Percentiles rank a stretch among this genome's conserved stretches.
Conservation (phyloP, 345 rosid genomes). For the Citrus inodora region DNA sequence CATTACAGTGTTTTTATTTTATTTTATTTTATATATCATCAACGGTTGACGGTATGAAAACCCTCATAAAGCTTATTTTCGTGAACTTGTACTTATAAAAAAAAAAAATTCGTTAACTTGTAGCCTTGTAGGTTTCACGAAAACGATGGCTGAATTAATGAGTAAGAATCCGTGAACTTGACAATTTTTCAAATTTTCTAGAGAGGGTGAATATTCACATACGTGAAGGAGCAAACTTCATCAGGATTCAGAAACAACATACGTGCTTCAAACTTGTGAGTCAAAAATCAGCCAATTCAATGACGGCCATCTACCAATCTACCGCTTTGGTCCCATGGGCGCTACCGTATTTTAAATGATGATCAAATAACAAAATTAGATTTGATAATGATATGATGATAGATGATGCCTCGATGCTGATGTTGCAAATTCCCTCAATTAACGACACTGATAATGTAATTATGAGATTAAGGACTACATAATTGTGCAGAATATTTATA, state of each 20-base stretch:
- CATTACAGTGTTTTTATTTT: no score
- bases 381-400: background rate
- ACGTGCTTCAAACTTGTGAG: background rate
- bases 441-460: no score
- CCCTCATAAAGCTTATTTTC: background rate
- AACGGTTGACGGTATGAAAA: no score
- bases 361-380: background rate
- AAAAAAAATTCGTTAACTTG: background rate
- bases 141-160: background rate
- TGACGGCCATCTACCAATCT: slow-evolving; percentile 4
- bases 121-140: background rate
- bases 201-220: background rate
- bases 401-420: background rate
- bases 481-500: background rate
- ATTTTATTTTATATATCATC: no score
- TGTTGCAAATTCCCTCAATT: background rate
- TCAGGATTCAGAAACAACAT: background rate
- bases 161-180: background rate
- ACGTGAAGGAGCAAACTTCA: background rate
- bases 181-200: background rate
- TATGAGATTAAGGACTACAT: background rate
- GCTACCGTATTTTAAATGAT: background rate
- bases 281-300: background rate
- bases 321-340: background rate
- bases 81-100: background rate